phyloP scores from a whole-genome alignment of 2,329 filamentous ascomycete species.

The Aspergillus versicolor region DNA sequence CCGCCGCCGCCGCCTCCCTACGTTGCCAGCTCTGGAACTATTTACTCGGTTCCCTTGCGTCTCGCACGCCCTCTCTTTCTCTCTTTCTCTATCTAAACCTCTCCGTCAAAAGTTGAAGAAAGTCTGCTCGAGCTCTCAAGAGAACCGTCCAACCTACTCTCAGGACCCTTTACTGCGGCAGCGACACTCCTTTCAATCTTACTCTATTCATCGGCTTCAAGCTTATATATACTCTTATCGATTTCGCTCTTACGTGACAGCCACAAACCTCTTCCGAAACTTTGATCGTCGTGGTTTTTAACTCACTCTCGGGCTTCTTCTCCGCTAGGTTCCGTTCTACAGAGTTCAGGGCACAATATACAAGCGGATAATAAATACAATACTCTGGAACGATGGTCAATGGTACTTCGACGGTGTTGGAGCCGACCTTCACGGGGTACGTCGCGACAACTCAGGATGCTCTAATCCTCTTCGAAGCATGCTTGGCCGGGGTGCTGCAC shows the following conservation, averaged over 20 bases:
- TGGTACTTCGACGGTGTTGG: conserved; percentile 50
- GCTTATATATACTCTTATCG: background rate
- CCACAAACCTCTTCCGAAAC: conserved; percentile 12
- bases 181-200: background rate
- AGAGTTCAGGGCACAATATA: conserved; percentile 1
- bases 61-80: background rate
- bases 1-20: background rate
- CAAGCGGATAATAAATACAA: background rate
- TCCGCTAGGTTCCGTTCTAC: conserved; percentile 21
- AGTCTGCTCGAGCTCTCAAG: background rate
- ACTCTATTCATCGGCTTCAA: background rate
- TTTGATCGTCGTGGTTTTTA: conserved; percentile 19
- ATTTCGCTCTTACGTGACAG: background rate
- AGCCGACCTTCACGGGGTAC: conserved; percentile 67
- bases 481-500: conserved; percentile 65
- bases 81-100: conserved; percentile 11
- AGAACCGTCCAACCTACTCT: background rate
- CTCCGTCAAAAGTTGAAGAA: background rate
- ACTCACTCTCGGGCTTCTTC: conserved; percentile 14
- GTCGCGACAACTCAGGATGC: conserved; percentile 72
- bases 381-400: conserved; percentile 38
- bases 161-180: background rate
- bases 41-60: conserved; percentile 5
- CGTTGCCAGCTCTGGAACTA: background rate
- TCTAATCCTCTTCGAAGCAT: conserved; percentile 76